Base-by-base conservation (phyloP, 1,284 basidiomycete species). In the Ganoderma meredithae region DNA sequence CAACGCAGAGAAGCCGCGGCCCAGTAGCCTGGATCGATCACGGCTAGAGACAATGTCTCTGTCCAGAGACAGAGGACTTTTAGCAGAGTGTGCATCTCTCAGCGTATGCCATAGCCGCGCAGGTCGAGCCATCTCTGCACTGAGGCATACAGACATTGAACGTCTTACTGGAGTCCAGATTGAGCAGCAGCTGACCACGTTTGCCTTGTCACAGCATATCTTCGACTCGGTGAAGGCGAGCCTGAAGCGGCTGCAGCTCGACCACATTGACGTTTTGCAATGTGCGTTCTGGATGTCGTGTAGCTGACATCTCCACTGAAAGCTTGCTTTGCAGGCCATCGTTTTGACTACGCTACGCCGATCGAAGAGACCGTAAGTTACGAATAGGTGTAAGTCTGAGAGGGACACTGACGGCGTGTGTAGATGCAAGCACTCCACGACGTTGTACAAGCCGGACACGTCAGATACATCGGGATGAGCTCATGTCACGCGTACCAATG, bases 161-260 rank as follows among this genome's bases (percentile, higher is more conserved):
- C 27, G 27, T 31, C 3, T 31, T 31, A 31, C 1, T 31, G 27
- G 27, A 31, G 27, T 31, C 27, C 27, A 3, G 27, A 9, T 33
- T 10, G 31, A 22, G 31, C 47, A 15, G 33, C 27, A 7, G 55
- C 22, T 25, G 47, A 39, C 25, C 19, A 27, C n/a, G 19, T 6
- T 25, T 19, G 22, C 10, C 12, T 0, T 49, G 25, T 41, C 27
- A 13, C 17, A 89, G 85, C 88, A 90, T 72, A 92, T 94, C 69
- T 93, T 93, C 71, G 89, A 90, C n/a, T 84, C 88, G 0, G 88
- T 94, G 56, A 88, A 92, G 74, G 82, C 83, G 59, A 91, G 89
- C 63, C 77, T 93, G 63, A 81, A 88, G 72, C 84, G 91, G 31
- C 84, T 94, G 31, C 86, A 89, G 69, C 79, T 92, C 8, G 90